phyloP scores from a whole-genome alignment of 2,329 filamentous ascomycete species.

The Alternaria dauci region DNA sequence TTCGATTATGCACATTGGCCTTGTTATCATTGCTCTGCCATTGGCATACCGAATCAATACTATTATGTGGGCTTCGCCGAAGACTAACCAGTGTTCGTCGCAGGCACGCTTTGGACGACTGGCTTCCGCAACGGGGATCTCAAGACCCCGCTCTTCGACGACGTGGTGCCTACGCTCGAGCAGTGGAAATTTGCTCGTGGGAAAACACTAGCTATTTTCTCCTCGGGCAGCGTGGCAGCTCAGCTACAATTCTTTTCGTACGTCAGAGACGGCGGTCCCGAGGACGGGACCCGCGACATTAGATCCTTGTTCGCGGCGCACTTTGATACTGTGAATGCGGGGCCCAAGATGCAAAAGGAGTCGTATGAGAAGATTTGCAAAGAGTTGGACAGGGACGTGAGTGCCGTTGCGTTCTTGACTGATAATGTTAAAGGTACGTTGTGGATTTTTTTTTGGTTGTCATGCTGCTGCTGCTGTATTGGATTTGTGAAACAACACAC shows the following conservation, averaged over 20 bases:
- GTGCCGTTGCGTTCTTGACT: slow-evolving; percentile 78
- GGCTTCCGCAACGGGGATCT: slow-evolving; percentile 76
- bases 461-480: no score
- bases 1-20: slow-evolving; percentile 4
- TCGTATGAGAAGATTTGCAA: slow-evolving; percentile 74
- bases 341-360: slow-evolving; percentile 70
- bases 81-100: slow-evolving; percentile 30
- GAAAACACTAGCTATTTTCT: slow-evolving; percentile 76
- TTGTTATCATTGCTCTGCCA: slow-evolving; percentile 20
- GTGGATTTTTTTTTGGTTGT: not conserved
- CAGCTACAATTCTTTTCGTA: slow-evolving; percentile 82
- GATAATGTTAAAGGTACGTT: slow-evolving; percentile 71
- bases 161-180: slow-evolving; percentile 71
- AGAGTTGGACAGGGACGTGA: slow-evolving; percentile 55
- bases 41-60: not conserved
- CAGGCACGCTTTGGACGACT: slow-evolving; percentile 75
- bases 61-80: slow-evolving; percentile 4
- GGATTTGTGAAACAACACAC: slow-evolving; percentile 18
- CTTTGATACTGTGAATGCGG: slow-evolving; percentile 84
- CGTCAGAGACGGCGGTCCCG: slow-evolving; percentile 45
- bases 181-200: slow-evolving; percentile 64
- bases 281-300: slow-evolving; percentile 52
- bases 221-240: slow-evolving; percentile 79
- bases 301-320: slow-evolving; percentile 49
- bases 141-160: slow-evolving; percentile 75